Conservation (phyloP, 2,329 filamentous ascomycete genomes). For the Aspergillus flavus region DNA sequence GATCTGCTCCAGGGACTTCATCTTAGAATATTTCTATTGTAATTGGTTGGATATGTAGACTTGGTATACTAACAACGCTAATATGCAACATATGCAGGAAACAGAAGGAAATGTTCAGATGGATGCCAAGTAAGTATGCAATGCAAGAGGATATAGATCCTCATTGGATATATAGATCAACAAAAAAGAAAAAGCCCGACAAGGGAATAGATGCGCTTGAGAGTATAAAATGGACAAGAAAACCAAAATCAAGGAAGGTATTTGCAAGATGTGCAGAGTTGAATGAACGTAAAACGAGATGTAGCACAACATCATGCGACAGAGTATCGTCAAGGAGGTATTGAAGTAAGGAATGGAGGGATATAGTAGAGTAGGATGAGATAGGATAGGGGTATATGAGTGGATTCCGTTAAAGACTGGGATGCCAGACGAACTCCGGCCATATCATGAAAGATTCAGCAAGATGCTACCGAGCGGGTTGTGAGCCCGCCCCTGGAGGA, state of each 20-base stretch:
- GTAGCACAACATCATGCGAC: not conserved
- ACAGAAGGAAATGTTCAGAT: not conserved
- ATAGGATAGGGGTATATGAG: not conserved
- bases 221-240: not conserved
- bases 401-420: not conserved
- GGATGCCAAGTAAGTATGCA: not conserved
- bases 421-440: not conserved
- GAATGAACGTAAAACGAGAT: not conserved
- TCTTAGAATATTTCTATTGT: not conserved
- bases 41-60: not conserved
- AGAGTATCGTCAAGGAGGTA: not conserved
- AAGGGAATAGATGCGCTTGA: not conserved
- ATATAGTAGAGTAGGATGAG: not conserved
- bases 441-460: conserved; percentile 13
- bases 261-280: not conserved
- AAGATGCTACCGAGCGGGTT: conserved; percentile 30
- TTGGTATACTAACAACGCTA: conserved; percentile 2
- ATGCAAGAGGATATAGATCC: not conserved
- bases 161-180: not conserved
- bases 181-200: not conserved
- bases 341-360: not conserved
- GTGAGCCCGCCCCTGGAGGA: conserved; percentile 17
- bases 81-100: conserved; percentile 1
- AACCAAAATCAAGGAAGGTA: not conserved
- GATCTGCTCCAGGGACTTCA: not conserved